Base-by-base conservation (phyloP, 208 protist species). In the Trypanosoma conorhini region DNA sequence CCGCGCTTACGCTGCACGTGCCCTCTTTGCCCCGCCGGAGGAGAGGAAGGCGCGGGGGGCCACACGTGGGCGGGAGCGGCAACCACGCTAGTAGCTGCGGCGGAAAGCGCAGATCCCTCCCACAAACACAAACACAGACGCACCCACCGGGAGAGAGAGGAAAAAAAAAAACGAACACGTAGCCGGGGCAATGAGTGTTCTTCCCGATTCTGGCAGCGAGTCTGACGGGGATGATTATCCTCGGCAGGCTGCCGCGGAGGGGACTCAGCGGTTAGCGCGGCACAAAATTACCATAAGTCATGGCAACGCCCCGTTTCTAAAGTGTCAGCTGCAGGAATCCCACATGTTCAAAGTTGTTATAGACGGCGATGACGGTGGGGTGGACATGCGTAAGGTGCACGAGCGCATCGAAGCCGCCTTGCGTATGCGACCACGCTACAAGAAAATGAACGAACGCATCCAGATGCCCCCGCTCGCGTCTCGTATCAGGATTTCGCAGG, bases 311-410 rank as follows among this genome's bases (percentile, higher is more conserved):
- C 17, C 2, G 4, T 76, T 72, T 28, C 46, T 58, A 10, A 70
- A 81, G 60, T 77, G 31, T 52, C 79, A 92, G 51, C 72, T 89
- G 52, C 74, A 86, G 51, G 81, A 88, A 62, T 78, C 78, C 1
- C 71, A 88, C 13, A 89, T 94, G 80, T 92, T 91, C 71, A 88
- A 96, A 61, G 89, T 96, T 28, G 85, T 94, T 33, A 93, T 96
- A 70, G 91, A 96, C 75, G 91, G 88, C 52, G 91, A 96, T 70
- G 91, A 96, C 51, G 91, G 91, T 64, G 91, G 91, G 8, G 88
- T 96, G 21, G 83, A 88, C 52, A 91, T 96, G 85, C 85, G 86
- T 15, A 86, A 89, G 54, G 88, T 96, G 22, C 82, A 94, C 77
- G 80, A 91, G 68, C 88, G 86, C 65, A 93, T 96, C 54, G 87